Percentiles rank a stretch among this genome's conserved stretches.
These are phyloP conservation scores for Monosporascus cannonballus DNA, from an alignment of 2,329 filamentous ascomycete species.

Conservation along the genomic window DNA sequence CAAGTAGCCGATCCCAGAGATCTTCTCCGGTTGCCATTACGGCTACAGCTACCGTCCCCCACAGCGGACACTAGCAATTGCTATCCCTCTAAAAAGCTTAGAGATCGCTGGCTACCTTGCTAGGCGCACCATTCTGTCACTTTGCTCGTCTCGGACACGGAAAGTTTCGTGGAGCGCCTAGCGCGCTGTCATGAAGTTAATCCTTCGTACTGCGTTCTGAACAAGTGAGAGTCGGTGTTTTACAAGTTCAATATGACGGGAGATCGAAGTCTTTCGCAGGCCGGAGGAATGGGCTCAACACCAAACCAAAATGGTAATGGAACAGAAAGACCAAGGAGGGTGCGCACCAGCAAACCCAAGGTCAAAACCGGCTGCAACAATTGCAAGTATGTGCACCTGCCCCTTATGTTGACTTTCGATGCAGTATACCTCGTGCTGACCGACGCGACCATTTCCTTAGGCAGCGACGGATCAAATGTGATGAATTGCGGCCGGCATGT, in stretches of 20 bases:
- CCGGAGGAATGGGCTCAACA: conserved; percentile 3
- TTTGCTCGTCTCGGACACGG: neutral
- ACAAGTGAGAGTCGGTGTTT: conserved; percentile 2
- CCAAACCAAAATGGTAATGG: conserved; percentile 13
- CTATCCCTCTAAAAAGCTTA: neutral
- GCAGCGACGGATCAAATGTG: conserved; percentile 59
- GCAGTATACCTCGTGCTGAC: neutral
- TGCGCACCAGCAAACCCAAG: conserved; percentile 51
- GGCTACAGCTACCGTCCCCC: neutral
- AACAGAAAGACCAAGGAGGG: conserved; percentile 33
- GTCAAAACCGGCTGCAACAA: conserved; percentile 62
- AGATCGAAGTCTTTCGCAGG: conserved; percentile 1
- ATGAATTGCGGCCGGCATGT: conserved; percentile 56
- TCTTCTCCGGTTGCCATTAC: neutral
- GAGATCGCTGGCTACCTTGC: neutral
- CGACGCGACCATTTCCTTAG: conserved; percentile 27
- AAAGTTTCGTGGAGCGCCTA: neutral
- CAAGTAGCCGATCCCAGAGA: neutral
- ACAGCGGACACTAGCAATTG: neutral
- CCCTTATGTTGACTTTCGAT: neutral
- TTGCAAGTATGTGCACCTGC: conserved; percentile 54
- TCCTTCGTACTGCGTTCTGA: neutral
- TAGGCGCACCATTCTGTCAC: neutral
- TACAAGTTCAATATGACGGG: conserved; percentile 6
- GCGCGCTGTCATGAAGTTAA: conserved; percentile 9